Conservation (phyloP, 1,139 yeast species). For the Arxiozyma telluris region DNA sequence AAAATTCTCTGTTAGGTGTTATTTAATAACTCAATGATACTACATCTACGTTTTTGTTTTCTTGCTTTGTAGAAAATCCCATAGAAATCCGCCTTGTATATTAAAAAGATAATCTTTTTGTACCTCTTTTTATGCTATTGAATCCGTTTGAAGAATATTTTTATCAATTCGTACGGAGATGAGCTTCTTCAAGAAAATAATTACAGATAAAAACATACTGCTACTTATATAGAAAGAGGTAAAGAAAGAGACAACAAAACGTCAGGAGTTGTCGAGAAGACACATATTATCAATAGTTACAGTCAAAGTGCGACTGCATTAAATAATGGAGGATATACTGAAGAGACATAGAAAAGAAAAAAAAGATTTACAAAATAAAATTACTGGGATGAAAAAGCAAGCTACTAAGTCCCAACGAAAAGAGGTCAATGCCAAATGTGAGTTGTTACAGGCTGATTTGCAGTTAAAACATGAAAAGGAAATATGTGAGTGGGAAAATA, state of each 20-base stretch:
- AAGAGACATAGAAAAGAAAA: conserved; percentile 62
- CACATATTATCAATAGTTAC: neutral
- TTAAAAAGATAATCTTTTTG: no score
- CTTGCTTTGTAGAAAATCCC: no score
- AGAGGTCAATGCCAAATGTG: conserved; percentile 46
- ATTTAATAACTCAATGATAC: no score
- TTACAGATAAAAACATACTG: neutral
- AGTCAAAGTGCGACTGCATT: neutral
- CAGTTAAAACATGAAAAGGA: conserved; percentile 48
- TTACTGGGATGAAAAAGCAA: conserved; percentile 72
- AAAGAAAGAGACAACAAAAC: no score
- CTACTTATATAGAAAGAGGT: neutral
- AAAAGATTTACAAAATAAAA: conserved; percentile 54
- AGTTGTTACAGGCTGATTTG: conserved; percentile 48
- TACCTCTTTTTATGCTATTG: no score
- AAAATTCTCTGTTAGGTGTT: neutral
- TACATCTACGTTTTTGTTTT: no score
- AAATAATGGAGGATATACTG: conserved; percentile 41
- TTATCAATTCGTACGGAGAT: neutral
- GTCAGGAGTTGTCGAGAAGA: no score
- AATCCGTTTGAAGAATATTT: neutral
- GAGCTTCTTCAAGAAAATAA: neutral
- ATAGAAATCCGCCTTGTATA: no score
- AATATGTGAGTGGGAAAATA: conserved; percentile 22
- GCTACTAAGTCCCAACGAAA: conserved; percentile 73